Evolutionary conservation across 2,329 filamentous ascomycete genomes (phyloP), one percentile per base, ranked within the genome.

Genomic region (Colletotrichum euphorbiae): DNA sequence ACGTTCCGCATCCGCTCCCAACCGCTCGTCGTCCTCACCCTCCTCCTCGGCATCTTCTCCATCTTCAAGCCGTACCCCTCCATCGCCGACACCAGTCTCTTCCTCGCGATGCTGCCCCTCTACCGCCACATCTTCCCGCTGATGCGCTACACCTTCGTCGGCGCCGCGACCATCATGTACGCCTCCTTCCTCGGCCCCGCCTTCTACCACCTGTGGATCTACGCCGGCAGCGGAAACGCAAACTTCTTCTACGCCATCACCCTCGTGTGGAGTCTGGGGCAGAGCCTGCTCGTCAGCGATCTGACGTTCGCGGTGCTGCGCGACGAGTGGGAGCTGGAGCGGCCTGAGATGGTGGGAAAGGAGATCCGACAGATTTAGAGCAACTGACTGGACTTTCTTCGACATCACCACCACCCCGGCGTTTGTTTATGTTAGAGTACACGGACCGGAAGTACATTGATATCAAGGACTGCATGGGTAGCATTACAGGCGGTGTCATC

Each of bases 181-280:
- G 91, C 93, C 24, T 91, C 91, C 3, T 90, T 97, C 70, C 86
- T 99, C 0, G 96, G 96, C 0, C 96, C 96, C 1, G 94, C 94
- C 0, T 99, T 99, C 77, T 97, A 98, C 78, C 91, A 99, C 77
- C 84, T 99, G 5, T 99, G 96, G 96, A 95, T 99, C 66, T 99
- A 98, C 76, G 96, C 96, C 2, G 96, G 96, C 56, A 97, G 94
- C 64, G 96, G 96, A 31, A 99, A 99, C 75, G 96, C 96, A 67
- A 99, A 99, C 78, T 99, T 99, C 82, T 99, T 99, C 82, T 99
- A 99, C 77, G 96, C 96, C 72, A 98, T 99, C 74, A 99, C 96
- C 0, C 82, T 99, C n/a, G 96, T 99, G 0, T 99, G 96, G 96
- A 97, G 93, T 76, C 79, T 99, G 24, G 96, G 93, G 0, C 85